phyloP scores from a whole-genome alignment of 768 basidiomycete genomes.

The Cubamyces sp. region DNA sequence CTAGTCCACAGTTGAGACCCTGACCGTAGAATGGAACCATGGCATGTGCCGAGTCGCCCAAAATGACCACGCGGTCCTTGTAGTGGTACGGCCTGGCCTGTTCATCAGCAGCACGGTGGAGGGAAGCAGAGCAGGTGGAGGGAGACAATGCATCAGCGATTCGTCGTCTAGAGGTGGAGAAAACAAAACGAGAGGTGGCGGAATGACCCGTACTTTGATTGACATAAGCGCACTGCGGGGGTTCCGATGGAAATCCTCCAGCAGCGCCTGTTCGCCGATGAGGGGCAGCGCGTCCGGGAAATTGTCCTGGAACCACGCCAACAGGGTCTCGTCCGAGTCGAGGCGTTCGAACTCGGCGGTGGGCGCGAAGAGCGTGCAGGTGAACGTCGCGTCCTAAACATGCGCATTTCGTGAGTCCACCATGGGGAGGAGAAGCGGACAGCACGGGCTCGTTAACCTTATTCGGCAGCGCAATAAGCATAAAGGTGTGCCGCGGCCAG shows the following conservation, averaged over 20 bases:
- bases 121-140: constrained; percentile 33
- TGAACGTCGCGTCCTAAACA: constrained; percentile 91
- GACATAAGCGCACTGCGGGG: constrained; percentile 90
- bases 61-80: constrained; percentile 80
- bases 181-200: constrained; percentile 19
- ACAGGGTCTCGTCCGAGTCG: constrained; percentile 54
- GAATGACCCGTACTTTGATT: constrained; percentile 71
- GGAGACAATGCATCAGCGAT: neutral
- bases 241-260: constrained; percentile 80
- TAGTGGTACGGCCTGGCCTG: constrained; percentile 91
- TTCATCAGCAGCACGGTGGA: constrained; percentile 17
- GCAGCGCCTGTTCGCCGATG: constrained; percentile 80
- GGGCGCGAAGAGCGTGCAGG: constrained; percentile 94
- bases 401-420: constrained; percentile 27
- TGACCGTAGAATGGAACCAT: constrained; percentile 99
- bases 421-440: constrained; percentile 31
- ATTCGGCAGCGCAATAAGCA: constrained; percentile 98
- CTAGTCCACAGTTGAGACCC: constrained; percentile 96
- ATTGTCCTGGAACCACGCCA: constrained; percentile 78
- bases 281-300: constrained; percentile 88
- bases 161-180: neutral
- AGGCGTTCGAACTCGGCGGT: constrained; percentile 75
- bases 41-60: constrained; percentile 95
- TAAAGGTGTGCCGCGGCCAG: constrained; percentile 98
- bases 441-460: constrained; percentile 59